These are phyloP conservation scores for Lagerstroemia speciosa DNA, from an alignment of 345 rosid genomes.

Conservation along the genomic window DNA sequence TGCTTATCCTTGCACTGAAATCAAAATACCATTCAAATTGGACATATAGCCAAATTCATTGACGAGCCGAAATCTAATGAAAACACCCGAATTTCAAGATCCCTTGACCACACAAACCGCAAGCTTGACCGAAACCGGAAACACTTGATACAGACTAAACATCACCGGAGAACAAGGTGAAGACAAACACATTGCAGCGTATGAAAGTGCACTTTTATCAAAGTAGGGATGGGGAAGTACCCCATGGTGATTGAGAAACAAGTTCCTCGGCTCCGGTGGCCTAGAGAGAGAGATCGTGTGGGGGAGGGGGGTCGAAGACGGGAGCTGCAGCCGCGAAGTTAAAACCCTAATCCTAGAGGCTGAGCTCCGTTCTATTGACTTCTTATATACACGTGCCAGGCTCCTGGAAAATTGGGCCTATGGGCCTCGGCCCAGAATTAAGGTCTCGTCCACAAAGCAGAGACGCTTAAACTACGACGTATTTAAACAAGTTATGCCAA, in stretches of 20 bases:
- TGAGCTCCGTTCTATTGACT: too few species aligned
- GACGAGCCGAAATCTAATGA: not conserved
- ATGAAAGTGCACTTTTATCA: not conserved
- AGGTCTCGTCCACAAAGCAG: too few species aligned
- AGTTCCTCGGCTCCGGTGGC: not conserved
- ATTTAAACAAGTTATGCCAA: too few species aligned
- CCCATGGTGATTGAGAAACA: not conserved
- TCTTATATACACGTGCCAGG: too few species aligned
- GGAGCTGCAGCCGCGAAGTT: not conserved
- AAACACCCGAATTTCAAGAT: not conserved
- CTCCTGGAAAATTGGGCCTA: too few species aligned
- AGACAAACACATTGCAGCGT: not conserved
- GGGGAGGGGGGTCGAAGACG: slow-evolving; percentile 2
- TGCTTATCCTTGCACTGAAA: not conserved
- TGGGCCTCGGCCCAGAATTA: too few species aligned
- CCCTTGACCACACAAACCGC: not conserved
- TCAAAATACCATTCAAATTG: not conserved
- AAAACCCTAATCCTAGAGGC: slow-evolving; percentile 1
- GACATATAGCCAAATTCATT: not conserved
- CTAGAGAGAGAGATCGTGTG: too few species aligned
- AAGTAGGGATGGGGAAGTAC: not conserved
- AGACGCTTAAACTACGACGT: too few species aligned
- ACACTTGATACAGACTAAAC: not conserved
- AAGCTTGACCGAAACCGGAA: not conserved
- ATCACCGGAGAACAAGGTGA: not conserved